phyloP scores from a whole-genome alignment of 192 early-diverging fungal species.

The Jimgerdemannia lactiflua region DNA sequence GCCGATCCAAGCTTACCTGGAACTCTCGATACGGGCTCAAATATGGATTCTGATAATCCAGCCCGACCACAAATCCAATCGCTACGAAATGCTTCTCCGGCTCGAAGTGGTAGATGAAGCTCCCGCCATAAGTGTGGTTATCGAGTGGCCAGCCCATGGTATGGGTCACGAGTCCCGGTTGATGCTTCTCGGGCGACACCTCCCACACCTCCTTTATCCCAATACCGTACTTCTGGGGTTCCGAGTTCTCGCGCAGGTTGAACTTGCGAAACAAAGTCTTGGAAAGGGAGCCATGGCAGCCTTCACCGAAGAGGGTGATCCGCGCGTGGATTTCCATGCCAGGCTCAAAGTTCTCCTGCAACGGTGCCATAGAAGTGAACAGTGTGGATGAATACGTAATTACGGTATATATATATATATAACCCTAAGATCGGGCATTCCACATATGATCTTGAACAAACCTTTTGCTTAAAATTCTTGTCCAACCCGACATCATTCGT shows the following conservation, averaged over 20 bases:
- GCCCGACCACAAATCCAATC: slow-evolving; percentile 85
- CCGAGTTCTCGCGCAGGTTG: slow-evolving; percentile 79
- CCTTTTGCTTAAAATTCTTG: slow-evolving; percentile 82
- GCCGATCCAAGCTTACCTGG: slow-evolving; percentile 27
- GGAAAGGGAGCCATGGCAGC: slow-evolving; percentile 94
- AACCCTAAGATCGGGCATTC: too few species aligned
- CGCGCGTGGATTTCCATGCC: slow-evolving; percentile 96
- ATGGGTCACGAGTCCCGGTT: slow-evolving; percentile 81
- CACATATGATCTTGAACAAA: background rate
- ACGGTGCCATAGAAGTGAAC: too few species aligned
- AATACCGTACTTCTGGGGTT: slow-evolving; percentile 93
- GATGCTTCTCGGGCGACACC: slow-evolving; percentile 78
- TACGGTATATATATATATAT: too few species aligned
- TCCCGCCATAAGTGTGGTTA: slow-evolving; percentile 89
- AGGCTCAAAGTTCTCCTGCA: slow-evolving; percentile 78
- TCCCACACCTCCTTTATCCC: slow-evolving; percentile 99
- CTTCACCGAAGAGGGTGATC: slow-evolving; percentile 95
- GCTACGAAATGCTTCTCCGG: slow-evolving; percentile 72
- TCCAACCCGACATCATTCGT: slow-evolving; percentile 95
- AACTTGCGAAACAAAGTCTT: slow-evolving; percentile 89
- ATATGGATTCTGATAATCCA: slow-evolving; percentile 97
- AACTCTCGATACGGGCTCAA: slow-evolving; percentile 97
- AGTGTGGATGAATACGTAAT: too few species aligned
- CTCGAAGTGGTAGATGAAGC: slow-evolving; percentile 96
- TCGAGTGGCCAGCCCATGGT: slow-evolving; percentile 92